Percentiles rank a stretch among this genome's conserved stretches.
Conservation (phyloP, 345 rosid genomes). For the Salix exigua region DNA sequence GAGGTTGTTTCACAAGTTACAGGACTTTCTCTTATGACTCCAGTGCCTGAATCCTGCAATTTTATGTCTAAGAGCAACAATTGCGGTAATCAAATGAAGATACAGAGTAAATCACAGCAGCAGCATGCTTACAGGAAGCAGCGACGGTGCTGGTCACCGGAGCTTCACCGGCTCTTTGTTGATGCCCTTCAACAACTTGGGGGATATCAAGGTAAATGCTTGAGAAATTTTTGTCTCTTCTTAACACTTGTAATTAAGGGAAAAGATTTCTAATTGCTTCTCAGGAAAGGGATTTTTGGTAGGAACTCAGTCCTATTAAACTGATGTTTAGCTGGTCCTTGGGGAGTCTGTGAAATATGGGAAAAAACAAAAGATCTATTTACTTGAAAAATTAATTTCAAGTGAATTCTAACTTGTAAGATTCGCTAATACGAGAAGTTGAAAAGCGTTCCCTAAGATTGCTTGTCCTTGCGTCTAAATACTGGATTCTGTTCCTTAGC, state of each 20-base stretch:
- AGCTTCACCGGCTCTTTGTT: constrained; percentile 64
- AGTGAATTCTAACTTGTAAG: neutral
- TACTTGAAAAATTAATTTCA: neutral
- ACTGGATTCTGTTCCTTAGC: neutral
- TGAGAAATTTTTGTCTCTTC: neutral
- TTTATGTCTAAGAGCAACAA: constrained; percentile 10
- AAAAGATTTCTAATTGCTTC: neutral
- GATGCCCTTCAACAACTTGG: constrained; percentile 71
- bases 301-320: neutral
- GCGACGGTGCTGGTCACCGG: constrained; percentile 78
- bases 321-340: neutral
- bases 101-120: constrained; percentile 19
- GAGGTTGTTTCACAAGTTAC: constrained; percentile 32
- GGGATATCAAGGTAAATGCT: constrained; percentile 54
- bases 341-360: neutral
- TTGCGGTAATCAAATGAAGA: constrained; percentile 20
- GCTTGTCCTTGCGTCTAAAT: neutral
- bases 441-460: neutral
- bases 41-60: constrained; percentile 29
- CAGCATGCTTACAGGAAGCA: constrained; percentile 50
- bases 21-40: constrained; percentile 37
- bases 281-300: neutral
- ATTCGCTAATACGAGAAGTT: neutral
- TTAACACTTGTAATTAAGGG: neutral
- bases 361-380: neutral